A percentile compares a stretch with the other conserved stretches of the same genome.
Conservation (phyloP, 345 rosid genomes). For the Boechera stricta region DNA sequence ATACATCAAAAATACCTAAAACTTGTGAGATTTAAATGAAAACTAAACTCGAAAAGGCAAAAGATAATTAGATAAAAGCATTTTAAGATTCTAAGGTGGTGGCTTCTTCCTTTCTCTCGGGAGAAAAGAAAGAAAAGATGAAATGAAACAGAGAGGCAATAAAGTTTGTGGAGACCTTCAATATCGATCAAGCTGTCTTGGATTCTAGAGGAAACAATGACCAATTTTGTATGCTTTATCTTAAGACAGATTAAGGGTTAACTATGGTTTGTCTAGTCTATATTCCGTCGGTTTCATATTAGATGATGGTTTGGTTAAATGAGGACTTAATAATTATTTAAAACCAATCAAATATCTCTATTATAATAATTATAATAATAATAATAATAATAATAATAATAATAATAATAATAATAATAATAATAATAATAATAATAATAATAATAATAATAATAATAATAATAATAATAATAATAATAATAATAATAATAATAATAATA, state of each 20-base stretch:
- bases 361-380: too few relatives aligned
- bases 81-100: conserved; percentile 39
- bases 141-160: conserved; percentile 41
- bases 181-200: conserved; percentile 42
- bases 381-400: too few relatives aligned
- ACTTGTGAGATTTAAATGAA: conserved; percentile 20
- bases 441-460: too few relatives aligned
- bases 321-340: not conserved
- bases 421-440: too few relatives aligned
- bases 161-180: conserved; percentile 37
- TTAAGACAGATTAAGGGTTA: conserved; percentile 22
- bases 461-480: too few relatives aligned
- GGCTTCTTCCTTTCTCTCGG: conserved; percentile 45
- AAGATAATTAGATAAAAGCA: conserved; percentile 33
- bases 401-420: too few relatives aligned
- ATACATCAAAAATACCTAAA: conserved; percentile 24
- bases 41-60: conserved; percentile 34
- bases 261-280: not conserved
- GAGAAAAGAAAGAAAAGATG: conserved; percentile 35
- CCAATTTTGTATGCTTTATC: conserved; percentile 29
- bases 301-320: conserved; percentile 3
- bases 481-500: too few relatives aligned
- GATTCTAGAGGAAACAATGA: conserved; percentile 40
- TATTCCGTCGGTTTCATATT: not conserved
- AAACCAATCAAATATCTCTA: not conserved